These are phyloP conservation scores for Circinella minor DNA, from an alignment of 371 early-diverging fungal species.

Conservation along the genomic window DNA sequence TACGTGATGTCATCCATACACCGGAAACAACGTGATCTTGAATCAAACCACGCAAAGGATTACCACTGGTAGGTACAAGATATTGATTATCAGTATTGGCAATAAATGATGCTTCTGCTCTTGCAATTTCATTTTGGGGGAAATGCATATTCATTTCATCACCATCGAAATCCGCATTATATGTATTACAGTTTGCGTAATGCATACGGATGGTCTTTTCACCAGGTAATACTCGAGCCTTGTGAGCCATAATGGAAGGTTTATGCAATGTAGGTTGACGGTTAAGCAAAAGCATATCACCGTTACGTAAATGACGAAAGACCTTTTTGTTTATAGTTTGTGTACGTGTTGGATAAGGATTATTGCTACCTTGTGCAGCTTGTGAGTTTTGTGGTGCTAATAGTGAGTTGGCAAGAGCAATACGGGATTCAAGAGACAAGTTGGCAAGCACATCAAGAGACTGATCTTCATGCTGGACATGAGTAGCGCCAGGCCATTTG, in stretches of 20 bases:
- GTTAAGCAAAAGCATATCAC: constrained; percentile 98
- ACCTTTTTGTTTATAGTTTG: constrained; percentile 93
- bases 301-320: constrained; percentile 95
- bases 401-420: constrained; percentile 96
- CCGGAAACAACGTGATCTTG: constrained; percentile 99
- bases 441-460: constrained; percentile 77
- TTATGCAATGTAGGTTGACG: constrained; percentile 99
- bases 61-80: constrained; percentile 97
- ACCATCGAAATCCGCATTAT: constrained; percentile 99
- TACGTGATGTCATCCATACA: constrained; percentile 91
- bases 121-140: constrained; percentile 96
- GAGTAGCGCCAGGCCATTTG: constrained; percentile 98
- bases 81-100: constrained; percentile 98
- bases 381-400: constrained; percentile 80
- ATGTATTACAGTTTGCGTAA: constrained; percentile 98
- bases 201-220: constrained; percentile 99
- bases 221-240: constrained; percentile 94
- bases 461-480: constrained; percentile 95
- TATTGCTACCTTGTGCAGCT: constrained; percentile 46
- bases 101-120: constrained; percentile 96
- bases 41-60: constrained; percentile 98
- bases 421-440: constrained; percentile 88
- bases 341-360: constrained; percentile 64
- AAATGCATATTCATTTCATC: constrained; percentile 99
- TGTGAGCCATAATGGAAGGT: constrained; percentile 99